A percentile compares a stretch with the other conserved stretches of the same genome.
These are phyloP conservation scores for Metarhizium album DNA, from an alignment of 2,329 filamentous ascomycete genomes.

Conservation along the genomic window DNA sequence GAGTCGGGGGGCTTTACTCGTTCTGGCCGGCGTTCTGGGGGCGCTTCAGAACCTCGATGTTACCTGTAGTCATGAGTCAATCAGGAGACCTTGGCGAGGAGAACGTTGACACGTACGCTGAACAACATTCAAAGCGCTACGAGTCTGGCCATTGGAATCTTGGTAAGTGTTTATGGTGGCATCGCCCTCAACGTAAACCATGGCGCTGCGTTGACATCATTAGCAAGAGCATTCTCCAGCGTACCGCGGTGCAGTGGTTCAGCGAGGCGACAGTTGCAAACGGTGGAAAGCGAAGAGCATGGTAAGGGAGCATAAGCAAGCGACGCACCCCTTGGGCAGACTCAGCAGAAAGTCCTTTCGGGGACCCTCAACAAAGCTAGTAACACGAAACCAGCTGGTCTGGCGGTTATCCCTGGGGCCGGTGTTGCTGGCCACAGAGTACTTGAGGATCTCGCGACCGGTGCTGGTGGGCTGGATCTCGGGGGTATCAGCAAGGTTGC, in stretches of 20 bases:
- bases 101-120: constrained; percentile 55
- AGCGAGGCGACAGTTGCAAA: no score
- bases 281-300: background rate
- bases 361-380: constrained; percentile 61
- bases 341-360: constrained; percentile 60
- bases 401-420: constrained; percentile 60
- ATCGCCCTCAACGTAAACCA: constrained; percentile 78
- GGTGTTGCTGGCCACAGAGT: constrained; percentile 59
- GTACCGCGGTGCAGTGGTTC: background rate
- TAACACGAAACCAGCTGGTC: constrained; percentile 78
- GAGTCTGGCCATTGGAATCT: constrained; percentile 59
- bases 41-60: constrained; percentile 35
- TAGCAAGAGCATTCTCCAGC: constrained; percentile 2
- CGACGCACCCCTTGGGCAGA: constrained; percentile 74
- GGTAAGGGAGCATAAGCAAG: background rate
- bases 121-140: constrained; percentile 54
- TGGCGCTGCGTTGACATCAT: constrained; percentile 41
- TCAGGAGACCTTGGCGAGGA: background rate
- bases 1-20: constrained; percentile 8
- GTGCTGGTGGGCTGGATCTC: constrained; percentile 61
- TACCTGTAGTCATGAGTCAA: constrained; percentile 21
- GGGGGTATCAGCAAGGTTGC: constrained; percentile 70
- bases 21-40: constrained; percentile 17
- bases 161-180: constrained; percentile 57
- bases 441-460: constrained; percentile 66